phyloP scores from a whole-genome alignment of 2,329 filamentous ascomycete genomes.

The Colletotrichum filicis region DNA sequence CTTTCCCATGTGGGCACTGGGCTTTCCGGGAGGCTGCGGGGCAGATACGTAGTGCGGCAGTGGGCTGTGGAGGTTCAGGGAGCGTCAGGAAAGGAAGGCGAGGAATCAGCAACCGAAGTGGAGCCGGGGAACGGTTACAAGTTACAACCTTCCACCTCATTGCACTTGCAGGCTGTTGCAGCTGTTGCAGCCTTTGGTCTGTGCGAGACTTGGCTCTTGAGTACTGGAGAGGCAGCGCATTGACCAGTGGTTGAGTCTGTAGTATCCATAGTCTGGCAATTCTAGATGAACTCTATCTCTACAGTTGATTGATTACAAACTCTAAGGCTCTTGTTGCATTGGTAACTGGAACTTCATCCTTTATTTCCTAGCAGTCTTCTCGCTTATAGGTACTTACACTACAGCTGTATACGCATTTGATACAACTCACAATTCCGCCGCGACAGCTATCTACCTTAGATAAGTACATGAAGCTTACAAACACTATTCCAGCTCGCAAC shows the following conservation, averaged over 20 bases:
- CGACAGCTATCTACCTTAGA: background rate
- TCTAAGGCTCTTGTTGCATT: background rate
- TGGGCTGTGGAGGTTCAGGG: background rate
- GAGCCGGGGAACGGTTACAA: background rate
- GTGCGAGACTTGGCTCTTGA: background rate
- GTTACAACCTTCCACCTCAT: no score
- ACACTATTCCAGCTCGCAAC: background rate
- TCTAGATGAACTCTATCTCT: background rate
- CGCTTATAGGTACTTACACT: background rate
- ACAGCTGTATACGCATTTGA: background rate
- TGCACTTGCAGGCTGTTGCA: background rate
- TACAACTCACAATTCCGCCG: background rate
- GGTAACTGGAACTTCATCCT: background rate
- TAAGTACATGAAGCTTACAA: background rate
- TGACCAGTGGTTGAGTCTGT: background rate
- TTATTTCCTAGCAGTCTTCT: no score
- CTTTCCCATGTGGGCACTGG: background rate
- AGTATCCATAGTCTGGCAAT: background rate
- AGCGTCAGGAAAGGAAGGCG: background rate
- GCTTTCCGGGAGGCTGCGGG: background rate
- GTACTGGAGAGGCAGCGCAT: background rate
- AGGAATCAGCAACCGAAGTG: background rate
- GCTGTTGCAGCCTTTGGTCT: slow-evolving; percentile 1
- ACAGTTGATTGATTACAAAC: background rate
- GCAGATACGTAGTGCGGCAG: background rate